Conservation (phyloP, 495 filamentous ascomycete species). For the Trichoderma gamsii region DNA sequence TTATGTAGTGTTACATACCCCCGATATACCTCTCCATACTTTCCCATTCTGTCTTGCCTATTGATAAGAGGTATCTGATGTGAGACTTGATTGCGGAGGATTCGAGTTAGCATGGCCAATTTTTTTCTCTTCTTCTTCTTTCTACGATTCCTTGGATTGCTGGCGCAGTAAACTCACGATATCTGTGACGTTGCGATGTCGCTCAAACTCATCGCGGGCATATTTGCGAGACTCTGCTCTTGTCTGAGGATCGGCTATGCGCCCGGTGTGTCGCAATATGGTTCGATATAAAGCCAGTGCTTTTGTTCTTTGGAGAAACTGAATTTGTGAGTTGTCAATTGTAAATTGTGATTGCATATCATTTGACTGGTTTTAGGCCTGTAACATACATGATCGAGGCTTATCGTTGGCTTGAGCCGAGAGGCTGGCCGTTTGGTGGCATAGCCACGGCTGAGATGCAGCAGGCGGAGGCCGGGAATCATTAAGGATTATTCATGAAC, state of each 20-base stretch:
- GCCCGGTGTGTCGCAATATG: constrained; percentile 46
- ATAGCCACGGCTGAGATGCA: constrained; percentile 35
- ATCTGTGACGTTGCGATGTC: constrained; percentile 64
- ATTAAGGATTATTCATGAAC: constrained; percentile 22
- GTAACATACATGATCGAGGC: constrained; percentile 44
- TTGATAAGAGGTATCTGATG: constrained; percentile 52
- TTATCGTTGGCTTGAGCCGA: constrained; percentile 35
- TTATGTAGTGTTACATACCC: constrained; percentile 35
- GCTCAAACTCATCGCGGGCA: constrained; percentile 71
- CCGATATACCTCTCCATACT: constrained; percentile 54
- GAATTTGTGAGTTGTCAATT: constrained; percentile 17
- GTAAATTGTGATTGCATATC: too few relatives aligned
- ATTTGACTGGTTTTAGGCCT: background rate
- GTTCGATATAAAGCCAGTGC: constrained; percentile 52
- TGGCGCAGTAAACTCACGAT: constrained; percentile 43
- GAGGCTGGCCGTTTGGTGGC: constrained; percentile 29
- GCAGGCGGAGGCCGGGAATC: constrained; percentile 24
- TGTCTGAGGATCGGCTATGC: constrained; percentile 45
- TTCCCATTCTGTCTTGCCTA: constrained; percentile 55
- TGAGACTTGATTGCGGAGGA: constrained; percentile 30
- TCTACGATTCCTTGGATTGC: background rate
- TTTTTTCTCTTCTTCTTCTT: too few relatives aligned
- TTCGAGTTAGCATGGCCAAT: background rate
- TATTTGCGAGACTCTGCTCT: constrained; percentile 62
- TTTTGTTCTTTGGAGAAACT: constrained; percentile 56